These are phyloP conservation scores for Isatis tinctoria DNA, from an alignment of 345 rosid species.

Conservation along the genomic window DNA sequence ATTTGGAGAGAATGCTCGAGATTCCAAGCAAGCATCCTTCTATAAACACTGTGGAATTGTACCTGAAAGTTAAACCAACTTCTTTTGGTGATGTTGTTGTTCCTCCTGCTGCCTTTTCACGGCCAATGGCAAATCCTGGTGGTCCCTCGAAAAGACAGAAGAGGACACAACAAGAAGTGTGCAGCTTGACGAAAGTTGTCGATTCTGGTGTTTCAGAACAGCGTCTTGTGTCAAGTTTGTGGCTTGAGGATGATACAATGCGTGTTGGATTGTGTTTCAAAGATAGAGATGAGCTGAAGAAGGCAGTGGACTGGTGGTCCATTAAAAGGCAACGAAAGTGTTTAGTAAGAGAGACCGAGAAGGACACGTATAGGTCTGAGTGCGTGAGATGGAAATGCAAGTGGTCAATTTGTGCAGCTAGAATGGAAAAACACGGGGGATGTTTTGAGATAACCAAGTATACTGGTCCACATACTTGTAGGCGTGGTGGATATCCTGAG, in stretches of 20 bases:
- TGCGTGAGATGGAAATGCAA: conserved; percentile 22
- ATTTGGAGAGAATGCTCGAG: conserved; percentile 15
- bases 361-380: background rate
- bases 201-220: background rate
- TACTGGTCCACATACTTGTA: conserved; percentile 3
- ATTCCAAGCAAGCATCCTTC: background rate
- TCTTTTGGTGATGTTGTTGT: background rate
- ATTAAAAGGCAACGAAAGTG: background rate
- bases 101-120: too few relatives aligned
- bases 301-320: conserved; percentile 11
- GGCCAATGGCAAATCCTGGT: too few relatives aligned
- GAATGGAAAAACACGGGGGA: background rate
- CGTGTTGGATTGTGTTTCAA: background rate
- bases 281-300: conserved; percentile 5
- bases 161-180: too few relatives aligned
- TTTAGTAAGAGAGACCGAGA: background rate
- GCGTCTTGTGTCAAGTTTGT: background rate
- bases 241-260: conserved; percentile 5
- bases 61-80: background rate
- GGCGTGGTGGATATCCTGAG: background rate
- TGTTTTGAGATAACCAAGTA: background rate
- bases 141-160: too few relatives aligned
- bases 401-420: background rate
- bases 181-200: background rate
- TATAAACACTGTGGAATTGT: background rate